A percentile compares a stretch with the other conserved stretches of the same genome.
Evolutionary conservation across 2,329 filamentous ascomycete species (phyloP).

Genomic region (Mollisiaceae sp.): DNA sequence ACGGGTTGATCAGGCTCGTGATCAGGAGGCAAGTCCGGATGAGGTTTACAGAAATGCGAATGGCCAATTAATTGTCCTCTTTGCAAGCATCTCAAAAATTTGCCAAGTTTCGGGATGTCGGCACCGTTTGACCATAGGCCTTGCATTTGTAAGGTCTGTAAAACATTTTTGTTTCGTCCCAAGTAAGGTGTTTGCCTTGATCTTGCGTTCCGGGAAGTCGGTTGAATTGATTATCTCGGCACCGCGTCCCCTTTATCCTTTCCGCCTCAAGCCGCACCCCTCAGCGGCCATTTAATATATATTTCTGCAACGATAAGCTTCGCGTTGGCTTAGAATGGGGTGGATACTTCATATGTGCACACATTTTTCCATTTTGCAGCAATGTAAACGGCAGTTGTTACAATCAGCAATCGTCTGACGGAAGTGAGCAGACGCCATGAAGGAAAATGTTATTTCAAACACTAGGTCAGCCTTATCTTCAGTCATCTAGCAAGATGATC

Average conservation of each 20-base stretch:
- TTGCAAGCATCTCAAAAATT: not conserved
- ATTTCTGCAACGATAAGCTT: not conserved
- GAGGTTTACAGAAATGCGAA: not conserved
- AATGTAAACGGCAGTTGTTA: not conserved
- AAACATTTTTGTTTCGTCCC: not conserved
- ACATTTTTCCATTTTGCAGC: conserved; percentile 1
- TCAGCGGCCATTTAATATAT: not conserved
- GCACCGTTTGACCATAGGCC: not conserved
- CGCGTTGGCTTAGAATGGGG: not conserved
- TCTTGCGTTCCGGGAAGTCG: not conserved
- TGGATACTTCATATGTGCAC: not conserved
- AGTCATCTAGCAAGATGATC: not conserved
- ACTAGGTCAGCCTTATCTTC: not conserved
- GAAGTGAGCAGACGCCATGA: not conserved
- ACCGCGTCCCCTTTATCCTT: not conserved
- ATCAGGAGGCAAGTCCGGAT: not conserved
- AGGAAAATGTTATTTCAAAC: no score
- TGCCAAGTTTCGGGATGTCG: not conserved
- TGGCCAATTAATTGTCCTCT: not conserved
- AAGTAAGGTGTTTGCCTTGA: not conserved
- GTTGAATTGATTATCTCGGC: not conserved
- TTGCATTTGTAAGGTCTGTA: not conserved
- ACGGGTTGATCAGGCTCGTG: not conserved
- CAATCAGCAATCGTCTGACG: not conserved
- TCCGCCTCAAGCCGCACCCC: conserved; percentile 3